phyloP scores from a whole-genome alignment of 441 rosid genomes.

The Omphalea diandra region DNA sequence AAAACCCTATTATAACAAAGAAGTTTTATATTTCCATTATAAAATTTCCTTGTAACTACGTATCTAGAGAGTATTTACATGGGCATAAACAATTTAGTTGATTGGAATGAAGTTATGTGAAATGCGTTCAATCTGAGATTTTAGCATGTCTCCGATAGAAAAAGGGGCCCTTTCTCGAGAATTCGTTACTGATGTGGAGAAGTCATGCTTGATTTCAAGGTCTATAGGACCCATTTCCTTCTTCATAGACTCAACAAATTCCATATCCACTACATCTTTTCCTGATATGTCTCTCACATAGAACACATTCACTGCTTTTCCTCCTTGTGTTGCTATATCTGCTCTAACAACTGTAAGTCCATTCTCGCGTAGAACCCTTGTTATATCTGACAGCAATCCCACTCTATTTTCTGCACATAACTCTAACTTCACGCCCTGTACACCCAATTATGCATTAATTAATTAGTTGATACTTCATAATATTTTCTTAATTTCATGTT shows the following conservation, averaged over 20 bases:
- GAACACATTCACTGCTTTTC: constrained; percentile 48
- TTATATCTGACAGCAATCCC: constrained; percentile 47
- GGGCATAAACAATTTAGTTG: constrained; percentile 27
- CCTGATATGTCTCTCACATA: constrained; percentile 58
- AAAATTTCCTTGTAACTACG: no score
- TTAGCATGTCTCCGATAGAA: constrained; percentile 50
- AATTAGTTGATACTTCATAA: no score
- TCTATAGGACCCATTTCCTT: constrained; percentile 63
- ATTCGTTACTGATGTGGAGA: not conserved
- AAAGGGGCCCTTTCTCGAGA: constrained; percentile 25
- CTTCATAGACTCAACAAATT: constrained; percentile 56
- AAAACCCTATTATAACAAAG: not conserved
- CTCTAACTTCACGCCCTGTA: constrained; percentile 44
- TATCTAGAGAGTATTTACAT: no score
- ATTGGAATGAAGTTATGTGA: constrained; percentile 52
- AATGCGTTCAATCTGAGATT: constrained; percentile 47
- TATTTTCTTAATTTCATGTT: no score
- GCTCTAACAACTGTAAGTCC: constrained; percentile 51
- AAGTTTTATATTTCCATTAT: no score
- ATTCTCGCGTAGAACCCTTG: constrained; percentile 45
- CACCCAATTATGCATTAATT: no score
- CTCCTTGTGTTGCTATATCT: constrained; percentile 50
- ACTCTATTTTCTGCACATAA: constrained; percentile 41
- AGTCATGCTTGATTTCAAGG: constrained; percentile 41
- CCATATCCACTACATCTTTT: constrained; percentile 59